phyloP scores from a whole-genome alignment of 2,329 filamentous ascomycete genomes.

The Ophiostoma quercus region DNA sequence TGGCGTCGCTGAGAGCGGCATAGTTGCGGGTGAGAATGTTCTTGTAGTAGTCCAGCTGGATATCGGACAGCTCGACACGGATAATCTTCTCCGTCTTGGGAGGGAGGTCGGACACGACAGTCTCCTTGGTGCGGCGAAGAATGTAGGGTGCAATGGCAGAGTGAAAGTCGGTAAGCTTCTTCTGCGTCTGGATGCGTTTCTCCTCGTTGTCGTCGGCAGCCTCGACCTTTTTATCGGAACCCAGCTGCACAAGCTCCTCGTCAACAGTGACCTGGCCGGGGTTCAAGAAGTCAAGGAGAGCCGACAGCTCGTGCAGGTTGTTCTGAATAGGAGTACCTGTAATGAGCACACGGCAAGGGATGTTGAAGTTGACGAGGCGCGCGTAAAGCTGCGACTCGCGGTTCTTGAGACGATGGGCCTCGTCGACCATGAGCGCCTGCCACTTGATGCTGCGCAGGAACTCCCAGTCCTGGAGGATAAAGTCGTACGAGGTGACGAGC shows the following conservation, averaged over 20 bases:
- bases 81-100: conserved; percentile 99
- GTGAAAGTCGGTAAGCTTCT: conserved; percentile 81
- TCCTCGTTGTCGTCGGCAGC: conserved; percentile 35
- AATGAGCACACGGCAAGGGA: conserved; percentile 85
- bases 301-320: conserved; percentile 85
- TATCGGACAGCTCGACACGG: conserved; percentile 90
- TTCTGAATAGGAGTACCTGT: conserved; percentile 98
- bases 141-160: conserved; percentile 88
- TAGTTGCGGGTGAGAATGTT: conserved; percentile 98
- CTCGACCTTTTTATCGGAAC: conserved; percentile 35
- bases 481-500: conserved; percentile 96
- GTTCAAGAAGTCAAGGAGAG: conserved; percentile 92
- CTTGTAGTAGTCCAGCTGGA: conserved; percentile 97
- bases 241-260: conserved; percentile 77
- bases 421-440: conserved; percentile 94
- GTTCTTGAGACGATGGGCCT: conserved; percentile 95
- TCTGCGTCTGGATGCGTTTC: conserved; percentile 68
- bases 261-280: conserved; percentile 91
- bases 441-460: conserved; percentile 90
- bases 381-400: conserved; percentile 88
- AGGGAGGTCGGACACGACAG: conserved; percentile 91
- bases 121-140: conserved; percentile 91
- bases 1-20: conserved; percentile 83
- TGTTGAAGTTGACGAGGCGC: conserved; percentile 77
- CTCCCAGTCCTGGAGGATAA: conserved; percentile 77